Evolutionary conservation across 208 protist species (phyloP), one percentile per base, ranked within the genome.

Genomic region (Borovskyia barvae): DNA sequence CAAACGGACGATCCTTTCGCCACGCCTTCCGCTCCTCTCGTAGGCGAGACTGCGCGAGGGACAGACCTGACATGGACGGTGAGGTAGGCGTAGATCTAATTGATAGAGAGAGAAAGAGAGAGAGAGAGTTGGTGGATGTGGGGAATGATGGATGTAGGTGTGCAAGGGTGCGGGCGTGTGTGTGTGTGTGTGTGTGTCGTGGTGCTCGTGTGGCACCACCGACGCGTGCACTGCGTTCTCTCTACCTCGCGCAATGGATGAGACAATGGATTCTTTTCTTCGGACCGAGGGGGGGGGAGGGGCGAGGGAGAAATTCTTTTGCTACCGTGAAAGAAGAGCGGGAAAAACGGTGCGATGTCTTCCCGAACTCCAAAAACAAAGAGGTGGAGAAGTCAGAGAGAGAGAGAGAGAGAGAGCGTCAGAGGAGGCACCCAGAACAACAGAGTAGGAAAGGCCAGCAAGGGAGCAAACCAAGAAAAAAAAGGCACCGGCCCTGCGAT

Each of bases 1-100:
- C 90, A 32, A 90, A 95, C 5, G 90, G 90, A 7, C 81, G 75
- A 42, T 93, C 85, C 45, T 86, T 90, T 5, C 85, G 85, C 86
- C 85, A 93, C 3, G 79, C 77, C 56, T 85, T 90, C 5, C 90
- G 77, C 82, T 95, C 90, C 80, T 95, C 86, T 6, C 86, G 85
- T 8, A 95, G 76, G 30, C 90, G 82, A 1, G 76, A 69, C 49
- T 92, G 82, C 5, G 90, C 90, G 11, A 95, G 71, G 0, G 90
- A 95, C 9, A 87, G 51, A 2, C 78, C 82, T 29, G 83, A 82
- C 86, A 87, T 93, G 32, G 9, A 12, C 20, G 5, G 5, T 12
- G n/a, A n/a, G 7, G 39, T 43, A 19, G 8, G 40, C 19, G 2
- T 63, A 19, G 12, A 53, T 14, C 0, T 7, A 17, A 17, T 4